Evolutionary conservation across 768 basidiomycete genomes (phyloP).

Genomic region (Lactifluus subvellereus): DNA sequence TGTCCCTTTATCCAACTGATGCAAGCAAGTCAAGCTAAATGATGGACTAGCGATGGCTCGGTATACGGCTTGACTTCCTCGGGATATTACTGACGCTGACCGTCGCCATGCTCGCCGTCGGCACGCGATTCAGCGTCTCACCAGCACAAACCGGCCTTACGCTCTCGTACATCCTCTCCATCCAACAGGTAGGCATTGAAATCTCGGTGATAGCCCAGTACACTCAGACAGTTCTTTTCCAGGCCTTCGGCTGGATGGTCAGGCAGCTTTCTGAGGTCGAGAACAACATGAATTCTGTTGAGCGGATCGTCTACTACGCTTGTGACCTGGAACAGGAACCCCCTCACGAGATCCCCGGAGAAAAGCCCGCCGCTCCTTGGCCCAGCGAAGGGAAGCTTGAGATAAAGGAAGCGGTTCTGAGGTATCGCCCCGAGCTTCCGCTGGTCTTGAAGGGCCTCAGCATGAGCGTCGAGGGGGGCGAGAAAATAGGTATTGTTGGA

Average conservation of each 20-base stretch:
- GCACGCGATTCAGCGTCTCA: conserved; percentile 64
- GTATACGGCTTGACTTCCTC: conserved; percentile 82
- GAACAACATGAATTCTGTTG: conserved; percentile 91
- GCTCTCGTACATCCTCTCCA: conserved; percentile 72
- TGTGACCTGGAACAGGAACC: conserved; percentile 78
- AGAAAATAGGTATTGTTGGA: conserved; percentile 92
- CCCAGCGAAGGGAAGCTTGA: conserved; percentile 68
- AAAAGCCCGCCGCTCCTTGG: conserved; percentile 60
- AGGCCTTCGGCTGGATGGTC: conserved; percentile 70
- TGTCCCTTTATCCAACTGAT: neutral
- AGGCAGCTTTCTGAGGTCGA: conserved; percentile 81
- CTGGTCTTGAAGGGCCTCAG: conserved; percentile 78
- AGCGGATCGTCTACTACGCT: conserved; percentile 79
- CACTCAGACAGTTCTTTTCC: conserved; percentile 1
- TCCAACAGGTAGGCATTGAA: conserved; percentile 54
- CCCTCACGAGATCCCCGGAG: conserved; percentile 56
- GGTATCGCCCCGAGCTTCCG: conserved; percentile 85
- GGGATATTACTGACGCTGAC: conserved; percentile 67
- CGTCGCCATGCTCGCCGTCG: conserved; percentile 76
- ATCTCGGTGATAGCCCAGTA: conserved; percentile 13
- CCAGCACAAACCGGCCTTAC: conserved; percentile 74
- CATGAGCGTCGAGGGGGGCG: conserved; percentile 64
- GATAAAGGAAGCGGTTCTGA: conserved; percentile 70
- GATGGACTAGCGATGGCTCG: conserved; percentile 81
- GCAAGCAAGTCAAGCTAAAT: conserved; percentile 56